Base-by-base conservation (phyloP, 805 yeast species). In the Wickerhamomyces sydowiorum region DNA sequence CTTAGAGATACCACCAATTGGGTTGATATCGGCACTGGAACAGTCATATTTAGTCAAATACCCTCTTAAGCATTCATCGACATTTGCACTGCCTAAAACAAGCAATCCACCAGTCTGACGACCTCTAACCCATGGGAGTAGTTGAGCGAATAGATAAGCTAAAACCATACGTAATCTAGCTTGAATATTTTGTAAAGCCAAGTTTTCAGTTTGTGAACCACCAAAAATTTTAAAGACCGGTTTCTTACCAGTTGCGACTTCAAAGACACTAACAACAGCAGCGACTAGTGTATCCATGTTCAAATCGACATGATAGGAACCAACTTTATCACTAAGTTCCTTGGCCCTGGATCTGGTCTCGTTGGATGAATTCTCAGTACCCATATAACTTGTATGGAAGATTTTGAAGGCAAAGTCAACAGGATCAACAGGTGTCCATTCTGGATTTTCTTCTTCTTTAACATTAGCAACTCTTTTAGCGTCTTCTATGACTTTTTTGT, bases 1-100 rank as follows among this genome's bases (percentile, higher is more conserved):
- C 60, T 93, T 93, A 14, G 99, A 91, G 34, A 93, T 87, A 28
- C 97, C 96, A n/a, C 99, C 99, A 51, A 93, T 95, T 22, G 99
- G 99, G 59, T 93, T 93, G 46, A 93, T 78, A 66, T 93, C 99
- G 1, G 99, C 99, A 15, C 95, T 82, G 4, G 98, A 90, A 62
- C 97, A 89, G 62, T 93, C 99, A 63, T 93, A 93, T 60, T 93
- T 93, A 9, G 99, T 93, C 57, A 93, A 70, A 57, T 93, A 93
- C 0, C 99, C 99, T 46, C 99, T 72, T 45, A 93, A 67, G 54
- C 96, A 89, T 61, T 93, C 99, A 64, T 93, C 99, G 13, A 93
- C 99, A 59, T 93, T 93, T 3, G 98, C 97, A 56, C 95, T 83
- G 1, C 99, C 99, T 39, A 93, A 70, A 7, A 93, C 99, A 31